These are phyloP conservation scores for Trypanosoma grayi DNA, from an alignment of 208 protist species.

Conservation along the genomic window DNA sequence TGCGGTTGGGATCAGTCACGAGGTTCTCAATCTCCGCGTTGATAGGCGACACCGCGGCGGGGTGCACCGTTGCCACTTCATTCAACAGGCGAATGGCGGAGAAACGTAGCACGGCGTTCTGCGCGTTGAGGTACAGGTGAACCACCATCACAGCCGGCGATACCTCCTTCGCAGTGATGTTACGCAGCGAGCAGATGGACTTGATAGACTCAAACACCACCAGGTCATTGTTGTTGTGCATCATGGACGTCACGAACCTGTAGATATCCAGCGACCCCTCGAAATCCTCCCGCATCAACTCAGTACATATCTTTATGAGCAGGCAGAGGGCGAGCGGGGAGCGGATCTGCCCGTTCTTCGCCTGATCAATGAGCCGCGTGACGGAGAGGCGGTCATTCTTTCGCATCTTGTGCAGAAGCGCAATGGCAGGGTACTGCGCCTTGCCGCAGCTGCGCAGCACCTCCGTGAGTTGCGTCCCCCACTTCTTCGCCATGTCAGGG, in stretches of 20 bases:
- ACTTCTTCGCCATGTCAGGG: slow-evolving; percentile 92
- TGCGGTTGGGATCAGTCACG: slow-evolving; percentile 94
- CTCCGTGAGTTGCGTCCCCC: slow-evolving; percentile 95
- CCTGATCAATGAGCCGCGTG: slow-evolving; percentile 90
- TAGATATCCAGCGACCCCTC: slow-evolving; percentile 71
- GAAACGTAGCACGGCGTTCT: slow-evolving; percentile 93
- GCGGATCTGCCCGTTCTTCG: slow-evolving; percentile 77
- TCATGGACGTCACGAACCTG: slow-evolving; percentile 90
- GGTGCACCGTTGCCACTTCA: slow-evolving; percentile 76
- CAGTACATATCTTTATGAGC: slow-evolving; percentile 93
- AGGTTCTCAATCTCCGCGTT: slow-evolving; percentile 97
- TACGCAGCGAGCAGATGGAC: slow-evolving; percentile 92
- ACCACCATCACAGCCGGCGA: slow-evolving; percentile 91
- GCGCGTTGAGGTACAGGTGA: slow-evolving; percentile 92
- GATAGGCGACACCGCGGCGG: slow-evolving; percentile 86
- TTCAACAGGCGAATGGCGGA: slow-evolving; percentile 94
- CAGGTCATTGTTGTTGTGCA: slow-evolving; percentile 94
- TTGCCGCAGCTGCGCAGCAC: slow-evolving; percentile 85
- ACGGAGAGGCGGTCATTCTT: slow-evolving; percentile 96
- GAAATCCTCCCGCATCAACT: slow-evolving; percentile 93
- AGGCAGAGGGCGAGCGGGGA: slow-evolving; percentile 94
- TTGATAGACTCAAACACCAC: slow-evolving; percentile 97
- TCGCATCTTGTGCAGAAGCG: slow-evolving; percentile 95
- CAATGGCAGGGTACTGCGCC: slow-evolving; percentile 97
- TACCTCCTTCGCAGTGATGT: slow-evolving; percentile 88